phyloP scores from a whole-genome alignment of 106 monocot species.

The Apostasia shenzhenica region DNA sequence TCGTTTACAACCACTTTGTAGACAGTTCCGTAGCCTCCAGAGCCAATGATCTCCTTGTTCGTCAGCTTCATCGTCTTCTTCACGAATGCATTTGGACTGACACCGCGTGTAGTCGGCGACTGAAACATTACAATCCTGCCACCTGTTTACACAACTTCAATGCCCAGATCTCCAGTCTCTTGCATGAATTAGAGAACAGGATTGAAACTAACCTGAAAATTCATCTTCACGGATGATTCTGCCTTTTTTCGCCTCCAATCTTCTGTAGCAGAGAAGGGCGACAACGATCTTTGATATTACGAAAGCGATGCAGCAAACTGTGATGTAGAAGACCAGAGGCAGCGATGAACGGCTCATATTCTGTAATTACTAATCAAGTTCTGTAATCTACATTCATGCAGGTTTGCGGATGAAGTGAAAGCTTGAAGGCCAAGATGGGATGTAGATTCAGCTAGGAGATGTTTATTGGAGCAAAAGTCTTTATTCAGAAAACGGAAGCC shows the following conservation, averaged over 20 bases:
- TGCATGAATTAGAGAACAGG: not conserved
- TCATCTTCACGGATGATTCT: slow-evolving; percentile 42
- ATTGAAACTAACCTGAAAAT: slow-evolving; percentile 36
- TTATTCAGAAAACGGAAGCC: too few relatives aligned
- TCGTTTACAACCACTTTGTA: slow-evolving; percentile 53
- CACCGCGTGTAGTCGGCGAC: slow-evolving; percentile 38
- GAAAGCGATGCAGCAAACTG: slow-evolving; percentile 61
- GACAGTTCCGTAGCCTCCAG: slow-evolving; percentile 80
- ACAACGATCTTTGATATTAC: slow-evolving; percentile 71
- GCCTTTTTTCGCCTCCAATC: slow-evolving; percentile 38
- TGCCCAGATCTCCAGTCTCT: not conserved
- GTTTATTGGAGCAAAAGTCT: too few relatives aligned
- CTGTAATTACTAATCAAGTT: not conserved
- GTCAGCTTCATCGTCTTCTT: slow-evolving; percentile 65
- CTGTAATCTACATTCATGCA: too few relatives aligned
- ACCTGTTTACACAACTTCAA: slow-evolving; percentile 21
- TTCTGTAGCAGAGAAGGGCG: slow-evolving; percentile 61
- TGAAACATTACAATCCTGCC: slow-evolving; percentile 76
- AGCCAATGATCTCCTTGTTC: slow-evolving; percentile 85
- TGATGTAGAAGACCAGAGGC: slow-evolving; percentile 47
- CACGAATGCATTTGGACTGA: slow-evolving; percentile 50
- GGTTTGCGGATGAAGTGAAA: too few relatives aligned
- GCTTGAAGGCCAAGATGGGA: too few relatives aligned
- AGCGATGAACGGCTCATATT: slow-evolving; percentile 15
- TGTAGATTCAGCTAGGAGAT: too few relatives aligned